Evolutionary conservation across 345 rosid species (phyloP).

Genomic region (Gossypium thurberi): DNA sequence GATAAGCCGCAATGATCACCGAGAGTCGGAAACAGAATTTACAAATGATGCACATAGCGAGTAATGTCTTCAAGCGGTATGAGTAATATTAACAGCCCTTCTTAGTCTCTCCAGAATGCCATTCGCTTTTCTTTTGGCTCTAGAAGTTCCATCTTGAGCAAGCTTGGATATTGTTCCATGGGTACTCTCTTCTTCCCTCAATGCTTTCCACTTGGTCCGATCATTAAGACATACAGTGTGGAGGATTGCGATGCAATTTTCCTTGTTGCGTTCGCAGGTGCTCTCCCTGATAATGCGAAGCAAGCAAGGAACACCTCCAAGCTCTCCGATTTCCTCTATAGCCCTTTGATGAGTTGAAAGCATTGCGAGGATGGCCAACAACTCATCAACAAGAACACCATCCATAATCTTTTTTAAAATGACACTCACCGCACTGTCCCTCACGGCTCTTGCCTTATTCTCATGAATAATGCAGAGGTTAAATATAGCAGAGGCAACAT

Average conservation of each 20-base stretch:
- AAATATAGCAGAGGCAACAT: constrained; percentile 90
- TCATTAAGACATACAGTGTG: constrained; percentile 62
- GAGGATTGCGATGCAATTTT: constrained; percentile 74
- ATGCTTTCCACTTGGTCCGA: constrained; percentile 64
- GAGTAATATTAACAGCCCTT: constrained; percentile 63
- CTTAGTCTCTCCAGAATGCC: constrained; percentile 72
- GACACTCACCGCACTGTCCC: constrained; percentile 74
- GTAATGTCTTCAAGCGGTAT: constrained; percentile 53
- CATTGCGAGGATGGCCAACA: constrained; percentile 79
- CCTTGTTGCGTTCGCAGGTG: constrained; percentile 73
- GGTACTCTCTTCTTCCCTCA: constrained; percentile 69
- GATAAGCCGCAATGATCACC: constrained; percentile 12
- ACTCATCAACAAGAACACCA: constrained; percentile 67
- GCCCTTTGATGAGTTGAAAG: constrained; percentile 75
- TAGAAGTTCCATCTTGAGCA: constrained; percentile 69
- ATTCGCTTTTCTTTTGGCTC: constrained; percentile 91
- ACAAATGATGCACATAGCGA: not conserved
- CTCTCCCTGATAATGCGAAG: constrained; percentile 62
- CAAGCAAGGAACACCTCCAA: constrained; percentile 69
- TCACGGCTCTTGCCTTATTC: constrained; percentile 74
- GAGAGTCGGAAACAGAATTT: constrained; percentile 1
- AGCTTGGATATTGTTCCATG: constrained; percentile 70
- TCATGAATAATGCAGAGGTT: constrained; percentile 69
- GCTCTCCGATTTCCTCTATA: constrained; percentile 64
- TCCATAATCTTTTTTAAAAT: constrained; percentile 57